phyloP scores from a whole-genome alignment of 78 protist species.

The Tieghemostelium lacteum region DNA sequence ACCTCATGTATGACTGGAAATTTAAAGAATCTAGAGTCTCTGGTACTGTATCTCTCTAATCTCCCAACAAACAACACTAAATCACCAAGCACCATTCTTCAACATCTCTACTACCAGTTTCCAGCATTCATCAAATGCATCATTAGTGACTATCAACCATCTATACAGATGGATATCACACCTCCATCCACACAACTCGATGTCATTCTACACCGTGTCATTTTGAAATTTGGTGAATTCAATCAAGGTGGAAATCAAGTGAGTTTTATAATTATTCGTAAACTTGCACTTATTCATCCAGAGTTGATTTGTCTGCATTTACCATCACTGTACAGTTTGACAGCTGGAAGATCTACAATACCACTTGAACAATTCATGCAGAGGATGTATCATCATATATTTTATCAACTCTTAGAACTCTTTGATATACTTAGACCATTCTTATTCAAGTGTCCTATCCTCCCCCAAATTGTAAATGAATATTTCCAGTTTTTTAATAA shows the following conservation, averaged over 20 bases:
- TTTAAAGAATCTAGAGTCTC: constrained; percentile 42
- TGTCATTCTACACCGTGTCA: constrained; percentile 40
- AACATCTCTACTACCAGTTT: constrained; percentile 37
- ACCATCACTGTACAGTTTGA: constrained; percentile 7
- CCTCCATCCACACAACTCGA: constrained; percentile 59
- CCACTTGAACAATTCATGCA: constrained; percentile 30
- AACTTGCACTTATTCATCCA: constrained; percentile 47
- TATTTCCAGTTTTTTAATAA: constrained; percentile 36
- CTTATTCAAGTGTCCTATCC: constrained; percentile 27
- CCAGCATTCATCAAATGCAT: constrained; percentile 26
- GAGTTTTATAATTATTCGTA: constrained; percentile 36
- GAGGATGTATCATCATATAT: constrained; percentile 45
- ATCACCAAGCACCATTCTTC: constrained; percentile 5
- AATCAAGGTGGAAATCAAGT: constrained; percentile 3
- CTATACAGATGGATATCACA: background rate
- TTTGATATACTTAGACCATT: constrained; percentile 31
- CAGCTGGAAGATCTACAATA: constrained; percentile 14
- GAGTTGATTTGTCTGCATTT: constrained; percentile 34
- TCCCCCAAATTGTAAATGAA: constrained; percentile 29
- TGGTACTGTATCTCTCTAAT: constrained; percentile 13
- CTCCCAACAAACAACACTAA: constrained; percentile 16
- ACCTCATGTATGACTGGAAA: background rate
- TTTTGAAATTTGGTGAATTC: constrained; percentile 28
- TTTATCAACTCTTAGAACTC: constrained; percentile 37
- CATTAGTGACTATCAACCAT: constrained; percentile 14